phyloP scores from a whole-genome alignment of 2,329 filamentous ascomycete genomes.

The Venturia carpophila region DNA sequence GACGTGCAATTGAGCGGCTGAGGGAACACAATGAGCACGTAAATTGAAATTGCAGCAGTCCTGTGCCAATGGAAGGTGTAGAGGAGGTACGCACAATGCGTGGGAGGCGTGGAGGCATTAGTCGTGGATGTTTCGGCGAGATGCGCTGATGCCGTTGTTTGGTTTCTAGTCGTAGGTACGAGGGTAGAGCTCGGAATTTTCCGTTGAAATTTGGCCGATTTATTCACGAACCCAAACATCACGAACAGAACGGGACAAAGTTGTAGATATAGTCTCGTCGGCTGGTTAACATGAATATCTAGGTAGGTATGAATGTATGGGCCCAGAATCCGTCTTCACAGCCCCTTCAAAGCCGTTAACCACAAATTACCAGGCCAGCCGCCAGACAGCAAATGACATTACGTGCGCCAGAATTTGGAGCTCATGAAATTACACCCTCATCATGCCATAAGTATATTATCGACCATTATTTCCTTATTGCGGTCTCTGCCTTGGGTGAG shows the following conservation, averaged over 20 bases:
- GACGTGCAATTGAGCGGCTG: slow-evolving; percentile 12
- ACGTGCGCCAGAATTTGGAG: not conserved
- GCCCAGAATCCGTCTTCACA: not conserved
- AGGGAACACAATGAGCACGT: slow-evolving; percentile 5
- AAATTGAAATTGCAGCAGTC: not conserved
- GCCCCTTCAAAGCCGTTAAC: not conserved
- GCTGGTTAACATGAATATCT: not conserved
- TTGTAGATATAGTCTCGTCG: not conserved
- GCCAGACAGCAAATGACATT: not conserved
- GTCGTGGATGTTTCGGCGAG: not conserved
- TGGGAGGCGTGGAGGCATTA: slow-evolving; percentile 12
- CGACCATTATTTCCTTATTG: not conserved
- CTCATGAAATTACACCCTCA: slow-evolving; percentile 9
- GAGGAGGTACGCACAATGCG: not conserved
- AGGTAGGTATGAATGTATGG: slow-evolving; percentile 7
- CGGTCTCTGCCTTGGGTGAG: slow-evolving; percentile 5
- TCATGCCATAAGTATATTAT: slow-evolving; percentile 1
- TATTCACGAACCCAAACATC: not conserved
- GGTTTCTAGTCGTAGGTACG: not conserved
- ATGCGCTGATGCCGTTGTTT: not conserved
- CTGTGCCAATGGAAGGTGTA: not conserved
- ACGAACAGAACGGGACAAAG: not conserved
- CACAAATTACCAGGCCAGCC: not conserved
- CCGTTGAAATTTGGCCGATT: not conserved
- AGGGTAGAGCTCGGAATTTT: not conserved